A percentile compares a stretch with the other conserved stretches of the same genome.
These are phyloP conservation scores for Wolfiporia cocos DNA, from an alignment of 1,284 basidiomycete genomes.

Conservation along the genomic window DNA sequence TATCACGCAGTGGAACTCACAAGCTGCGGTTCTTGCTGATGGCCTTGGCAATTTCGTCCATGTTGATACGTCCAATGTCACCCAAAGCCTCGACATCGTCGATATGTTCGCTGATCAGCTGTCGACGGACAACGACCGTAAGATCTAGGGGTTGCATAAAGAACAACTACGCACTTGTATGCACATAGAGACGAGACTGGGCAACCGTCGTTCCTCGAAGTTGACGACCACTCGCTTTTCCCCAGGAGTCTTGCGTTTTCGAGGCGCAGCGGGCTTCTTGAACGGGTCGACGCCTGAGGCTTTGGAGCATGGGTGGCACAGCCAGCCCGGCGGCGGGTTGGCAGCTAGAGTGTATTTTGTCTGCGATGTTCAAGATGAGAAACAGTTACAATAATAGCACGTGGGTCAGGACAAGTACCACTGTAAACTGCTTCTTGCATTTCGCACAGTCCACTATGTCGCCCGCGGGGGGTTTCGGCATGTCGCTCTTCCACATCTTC, in stretches of 20 bases:
- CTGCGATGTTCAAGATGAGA: slow-evolving; percentile 31
- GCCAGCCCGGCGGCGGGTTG: slow-evolving; percentile 61
- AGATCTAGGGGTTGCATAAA: background rate
- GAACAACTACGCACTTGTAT: slow-evolving; percentile 50
- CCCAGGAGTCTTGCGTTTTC: slow-evolving; percentile 53
- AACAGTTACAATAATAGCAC: background rate
- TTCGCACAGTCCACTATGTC: slow-evolving; percentile 79
- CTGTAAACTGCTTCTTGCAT: slow-evolving; percentile 84
- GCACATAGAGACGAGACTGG: slow-evolving; percentile 70
- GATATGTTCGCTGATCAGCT: slow-evolving; percentile 85
- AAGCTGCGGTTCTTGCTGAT: slow-evolving; percentile 84
- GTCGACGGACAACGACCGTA: background rate
- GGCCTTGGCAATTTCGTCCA: slow-evolving; percentile 80
- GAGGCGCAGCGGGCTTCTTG: slow-evolving; percentile 62
- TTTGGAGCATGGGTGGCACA: slow-evolving; percentile 80
- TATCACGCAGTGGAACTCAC: slow-evolving; percentile 51
- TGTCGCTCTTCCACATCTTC: slow-evolving; percentile 39
- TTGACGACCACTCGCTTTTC: slow-evolving; percentile 61
- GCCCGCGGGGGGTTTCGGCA: slow-evolving; percentile 65
- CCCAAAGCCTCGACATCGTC: slow-evolving; percentile 89
- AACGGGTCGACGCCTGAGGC: slow-evolving; percentile 74
- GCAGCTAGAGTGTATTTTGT: slow-evolving; percentile 81
- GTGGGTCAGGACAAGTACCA: slow-evolving; percentile 48
- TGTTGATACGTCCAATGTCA: slow-evolving; percentile 76
- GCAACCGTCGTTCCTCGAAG: slow-evolving; percentile 68